Evolutionary conservation across 345 rosid species (phyloP).

Genomic region (Mangifera indica): DNA sequence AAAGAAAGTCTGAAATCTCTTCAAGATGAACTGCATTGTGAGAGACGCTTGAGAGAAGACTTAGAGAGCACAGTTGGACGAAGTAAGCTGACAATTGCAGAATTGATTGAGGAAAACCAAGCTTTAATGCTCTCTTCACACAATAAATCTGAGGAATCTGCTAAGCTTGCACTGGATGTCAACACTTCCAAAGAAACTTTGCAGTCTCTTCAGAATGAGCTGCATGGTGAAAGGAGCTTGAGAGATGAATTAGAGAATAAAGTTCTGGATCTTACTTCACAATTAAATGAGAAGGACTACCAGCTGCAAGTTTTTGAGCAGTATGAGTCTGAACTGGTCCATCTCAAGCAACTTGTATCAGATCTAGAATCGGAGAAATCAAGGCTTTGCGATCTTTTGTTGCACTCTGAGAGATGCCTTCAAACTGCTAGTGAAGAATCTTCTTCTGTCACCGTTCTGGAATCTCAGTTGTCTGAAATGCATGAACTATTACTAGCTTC

Average conservation of each 20-base stretch:
- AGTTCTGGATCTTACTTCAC: constrained; percentile 51
- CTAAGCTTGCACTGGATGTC: constrained; percentile 46
- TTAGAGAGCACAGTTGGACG: constrained; percentile 39
- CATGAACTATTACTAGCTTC: constrained; percentile 50
- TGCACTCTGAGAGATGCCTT: constrained; percentile 51
- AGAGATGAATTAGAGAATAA: constrained; percentile 39
- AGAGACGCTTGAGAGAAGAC: constrained; percentile 47
- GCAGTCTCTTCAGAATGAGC: constrained; percentile 40
- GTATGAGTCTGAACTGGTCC: constrained; percentile 52
- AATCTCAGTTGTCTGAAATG: constrained; percentile 65
- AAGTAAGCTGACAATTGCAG: constrained; percentile 45
- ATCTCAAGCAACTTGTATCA: constrained; percentile 54
- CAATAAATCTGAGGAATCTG: constrained; percentile 51
- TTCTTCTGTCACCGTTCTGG: constrained; percentile 45
- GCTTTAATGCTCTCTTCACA: constrained; percentile 47
- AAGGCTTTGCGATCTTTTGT: constrained; percentile 38
- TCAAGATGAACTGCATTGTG: constrained; percentile 46
- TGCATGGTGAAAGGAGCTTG: constrained; percentile 51
- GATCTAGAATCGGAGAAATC: constrained; percentile 63
- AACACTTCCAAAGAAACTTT: constrained; percentile 42
- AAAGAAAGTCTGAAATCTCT: constrained; percentile 38
- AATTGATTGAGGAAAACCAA: constrained; percentile 55
- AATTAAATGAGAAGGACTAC: constrained; percentile 49
- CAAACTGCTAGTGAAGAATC: constrained; percentile 43
- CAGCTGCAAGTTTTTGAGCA: constrained; percentile 50